These are phyloP conservation scores for Cotoneaster glaucophyllus DNA, from an alignment of 306 rosid genomes.

Conservation along the genomic window DNA sequence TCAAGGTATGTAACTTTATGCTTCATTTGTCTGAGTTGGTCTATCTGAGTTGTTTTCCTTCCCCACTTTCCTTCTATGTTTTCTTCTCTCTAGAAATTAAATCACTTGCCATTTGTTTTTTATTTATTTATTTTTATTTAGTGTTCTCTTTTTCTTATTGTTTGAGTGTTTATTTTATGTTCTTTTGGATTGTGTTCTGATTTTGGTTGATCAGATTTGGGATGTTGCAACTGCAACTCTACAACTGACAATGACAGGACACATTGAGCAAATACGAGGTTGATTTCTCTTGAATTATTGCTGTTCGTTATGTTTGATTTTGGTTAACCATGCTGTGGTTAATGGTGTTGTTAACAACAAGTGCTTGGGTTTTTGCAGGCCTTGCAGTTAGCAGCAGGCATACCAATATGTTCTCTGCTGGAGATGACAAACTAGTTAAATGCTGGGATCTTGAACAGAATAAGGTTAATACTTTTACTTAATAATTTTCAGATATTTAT, in stretches of 20 bases:
- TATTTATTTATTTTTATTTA: neutral
- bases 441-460: conserved; percentile 99
- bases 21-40: neutral
- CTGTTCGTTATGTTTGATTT: neutral
- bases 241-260: conserved; percentile 92
- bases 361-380: conserved; percentile 40
- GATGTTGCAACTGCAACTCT: conserved; percentile 84
- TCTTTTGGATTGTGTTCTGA: neutral
- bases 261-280: conserved; percentile 96
- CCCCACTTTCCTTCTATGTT: neutral
- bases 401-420: conserved; percentile 98
- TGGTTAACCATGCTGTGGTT: conserved; percentile 3
- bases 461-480: conserved; percentile 44
- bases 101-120: neutral
- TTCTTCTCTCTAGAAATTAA: neutral
- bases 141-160: neutral
- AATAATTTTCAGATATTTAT: neutral
- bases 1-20: conserved; percentile 61
- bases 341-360: conserved; percentile 1
- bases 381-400: conserved; percentile 87
- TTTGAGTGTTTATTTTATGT: neutral
- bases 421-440: conserved; percentile 97
- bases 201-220: conserved; percentile 74
- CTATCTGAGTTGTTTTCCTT: neutral
- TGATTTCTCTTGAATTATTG: conserved; percentile 18